A percentile compares a stretch with the other conserved stretches of the same genome.
Conservation (phyloP, 177 flowering plant genomes). For the Vitis hybrid region DNA sequence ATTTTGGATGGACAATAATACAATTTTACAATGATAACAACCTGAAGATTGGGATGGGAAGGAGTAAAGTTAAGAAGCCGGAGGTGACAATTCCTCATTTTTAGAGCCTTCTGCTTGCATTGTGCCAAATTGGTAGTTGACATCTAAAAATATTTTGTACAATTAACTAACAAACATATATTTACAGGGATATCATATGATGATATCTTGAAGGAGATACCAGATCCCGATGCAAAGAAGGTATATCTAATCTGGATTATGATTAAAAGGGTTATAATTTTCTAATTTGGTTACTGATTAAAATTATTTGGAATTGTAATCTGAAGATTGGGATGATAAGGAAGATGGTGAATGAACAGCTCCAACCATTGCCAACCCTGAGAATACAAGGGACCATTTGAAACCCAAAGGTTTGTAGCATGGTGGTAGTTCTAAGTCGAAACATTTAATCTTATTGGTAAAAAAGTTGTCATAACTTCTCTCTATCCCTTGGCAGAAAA, state of each 20-base stretch:
- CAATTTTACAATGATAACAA: slow-evolving; percentile 28
- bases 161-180: background rate
- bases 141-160: background rate
- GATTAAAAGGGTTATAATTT: background rate
- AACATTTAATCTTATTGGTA: background rate
- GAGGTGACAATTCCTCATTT: slow-evolving; percentile 39
- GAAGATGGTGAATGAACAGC: slow-evolving; percentile 85
- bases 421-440: background rate
- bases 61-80: slow-evolving; percentile 82
- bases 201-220: slow-evolving; percentile 71
- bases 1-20: background rate
- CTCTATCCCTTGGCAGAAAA: slow-evolving; percentile 53
- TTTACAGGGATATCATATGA: slow-evolving; percentile 72
- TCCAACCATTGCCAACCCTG: slow-evolving; percentile 69
- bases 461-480: background rate
- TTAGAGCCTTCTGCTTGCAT: background rate
- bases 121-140: too few relatives aligned
- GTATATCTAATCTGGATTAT: slow-evolving; percentile 18
- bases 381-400: slow-evolving; percentile 63
- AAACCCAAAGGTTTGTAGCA: slow-evolving; percentile 52
- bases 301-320: slow-evolving; percentile 30
- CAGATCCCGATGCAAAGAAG: slow-evolving; percentile 74
- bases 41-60: slow-evolving; percentile 95
- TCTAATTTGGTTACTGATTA: slow-evolving; percentile 1
- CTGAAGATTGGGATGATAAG: slow-evolving; percentile 85